A percentile compares a stretch with the other conserved stretches of the same genome.
Evolutionary conservation across 2,329 filamentous ascomycete species (phyloP).

Genomic region (Phoma sp.): DNA sequence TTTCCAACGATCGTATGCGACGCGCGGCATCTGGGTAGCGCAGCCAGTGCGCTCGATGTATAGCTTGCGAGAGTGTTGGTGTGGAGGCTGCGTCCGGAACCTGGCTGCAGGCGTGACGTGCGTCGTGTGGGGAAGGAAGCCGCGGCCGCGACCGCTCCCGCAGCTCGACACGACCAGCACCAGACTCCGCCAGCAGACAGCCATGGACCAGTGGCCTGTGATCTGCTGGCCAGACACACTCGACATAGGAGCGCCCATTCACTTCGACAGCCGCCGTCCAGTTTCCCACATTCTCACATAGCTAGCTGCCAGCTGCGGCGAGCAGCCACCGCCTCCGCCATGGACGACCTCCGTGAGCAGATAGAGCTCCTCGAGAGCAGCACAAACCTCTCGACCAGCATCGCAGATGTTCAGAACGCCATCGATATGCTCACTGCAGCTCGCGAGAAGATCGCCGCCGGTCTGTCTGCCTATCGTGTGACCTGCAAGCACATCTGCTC

Average conservation of each 20-base stretch:
- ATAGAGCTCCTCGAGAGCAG: constrained; percentile 73
- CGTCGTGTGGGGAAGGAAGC: constrained; percentile 9
- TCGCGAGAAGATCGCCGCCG: constrained; percentile 72
- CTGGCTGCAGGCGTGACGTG: constrained; percentile 4
- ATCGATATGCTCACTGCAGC: constrained; percentile 78
- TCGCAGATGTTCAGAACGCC: constrained; percentile 81
- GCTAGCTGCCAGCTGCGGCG: constrained; percentile 5
- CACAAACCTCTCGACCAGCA: constrained; percentile 71
- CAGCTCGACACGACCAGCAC: constrained; percentile 6
- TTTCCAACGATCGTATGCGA: constrained; percentile 15
- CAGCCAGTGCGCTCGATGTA: background rate
- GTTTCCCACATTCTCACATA: background rate
- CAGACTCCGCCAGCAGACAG: constrained; percentile 21
- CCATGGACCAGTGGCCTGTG: constrained; percentile 30
- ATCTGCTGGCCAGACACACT: constrained; percentile 27
- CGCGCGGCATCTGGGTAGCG: constrained; percentile 9
- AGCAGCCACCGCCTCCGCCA: constrained; percentile 37
- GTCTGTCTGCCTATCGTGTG: constrained; percentile 42
- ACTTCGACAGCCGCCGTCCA: background rate
- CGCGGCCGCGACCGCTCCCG: constrained; percentile 4
- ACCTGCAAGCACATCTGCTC: constrained; percentile 22
- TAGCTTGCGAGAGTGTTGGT: background rate
- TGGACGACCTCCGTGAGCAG: constrained; percentile 74
- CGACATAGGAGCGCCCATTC: constrained; percentile 2
- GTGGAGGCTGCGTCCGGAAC: constrained; percentile 1